These are phyloP conservation scores for Phytophthora nicotianae DNA, from an alignment of 352 stramenopile genomes.

Conservation along the genomic window DNA sequence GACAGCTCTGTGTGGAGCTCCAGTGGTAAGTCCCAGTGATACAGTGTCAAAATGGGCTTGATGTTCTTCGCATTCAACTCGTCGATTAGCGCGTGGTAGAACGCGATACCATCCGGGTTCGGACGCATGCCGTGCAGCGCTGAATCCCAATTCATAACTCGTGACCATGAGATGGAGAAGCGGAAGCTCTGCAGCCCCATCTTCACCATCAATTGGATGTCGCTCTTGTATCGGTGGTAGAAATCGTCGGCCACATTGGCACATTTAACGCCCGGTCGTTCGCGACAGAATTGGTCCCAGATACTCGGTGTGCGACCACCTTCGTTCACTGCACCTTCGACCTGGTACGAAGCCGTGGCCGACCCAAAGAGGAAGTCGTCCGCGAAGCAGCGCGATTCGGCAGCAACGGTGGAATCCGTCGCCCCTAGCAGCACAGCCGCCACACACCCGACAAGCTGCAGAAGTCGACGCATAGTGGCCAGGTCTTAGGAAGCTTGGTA, in stretches of 20 bases:
- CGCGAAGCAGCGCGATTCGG: constrained; percentile 42
- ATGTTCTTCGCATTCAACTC: constrained; percentile 76
- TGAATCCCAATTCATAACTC: constrained; percentile 85
- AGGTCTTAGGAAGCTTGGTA: neutral
- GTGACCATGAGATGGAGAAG: constrained; percentile 93
- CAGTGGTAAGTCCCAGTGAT: constrained; percentile 87
- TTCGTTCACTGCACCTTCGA: constrained; percentile 87
- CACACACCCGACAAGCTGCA: constrained; percentile 7
- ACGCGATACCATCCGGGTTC: constrained; percentile 87
- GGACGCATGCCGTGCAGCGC: constrained; percentile 45
- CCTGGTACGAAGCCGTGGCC: constrained; percentile 90
- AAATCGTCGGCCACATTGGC: constrained; percentile 94
- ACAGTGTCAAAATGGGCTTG: constrained; percentile 42
- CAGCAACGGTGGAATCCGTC: neutral
- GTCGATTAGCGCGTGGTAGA: constrained; percentile 94
- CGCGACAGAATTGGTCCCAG: constrained; percentile 91
- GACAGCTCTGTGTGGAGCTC: constrained; percentile 72
- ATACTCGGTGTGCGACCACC: constrained; percentile 81
- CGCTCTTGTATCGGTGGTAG: constrained; percentile 89
- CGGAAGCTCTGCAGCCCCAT: constrained; percentile 93
- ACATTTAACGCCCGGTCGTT: constrained; percentile 63
- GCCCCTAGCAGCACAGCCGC: neutral
- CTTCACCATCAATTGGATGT: constrained; percentile 92
- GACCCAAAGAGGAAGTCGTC: constrained; percentile 82
- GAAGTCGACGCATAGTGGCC: constrained; percentile 1